A percentile compares a stretch with the other conserved stretches of the same genome.
These are phyloP conservation scores for Pseudognaphalium luteoalbum DNA, from an alignment of 129 eudicot genomes.

Conservation along the genomic window DNA sequence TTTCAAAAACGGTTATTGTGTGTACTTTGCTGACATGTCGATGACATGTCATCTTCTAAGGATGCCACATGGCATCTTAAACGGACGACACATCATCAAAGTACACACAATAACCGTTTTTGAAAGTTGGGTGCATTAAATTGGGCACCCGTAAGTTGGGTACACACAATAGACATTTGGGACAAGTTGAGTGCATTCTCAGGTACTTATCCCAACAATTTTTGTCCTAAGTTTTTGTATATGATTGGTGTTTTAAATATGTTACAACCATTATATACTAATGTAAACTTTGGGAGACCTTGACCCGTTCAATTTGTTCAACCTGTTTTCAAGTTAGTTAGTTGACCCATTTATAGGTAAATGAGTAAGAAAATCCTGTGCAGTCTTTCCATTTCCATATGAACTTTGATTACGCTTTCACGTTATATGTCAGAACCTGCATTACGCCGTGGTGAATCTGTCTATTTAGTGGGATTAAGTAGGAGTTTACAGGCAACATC, in stretches of 20 bases:
- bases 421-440: constrained; percentile 62
- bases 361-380: not conserved
- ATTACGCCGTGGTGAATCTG: constrained; percentile 84
- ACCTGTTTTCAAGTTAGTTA: not conserved
- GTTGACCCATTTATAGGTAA: not conserved
- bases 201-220: too few relatives aligned
- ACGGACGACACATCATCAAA: too few relatives aligned
- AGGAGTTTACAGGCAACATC: constrained; percentile 94
- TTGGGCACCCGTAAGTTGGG: too few relatives aligned
- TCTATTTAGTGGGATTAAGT: constrained; percentile 86
- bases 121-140: too few relatives aligned
- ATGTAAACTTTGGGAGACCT: not conserved
- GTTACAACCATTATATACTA: not conserved
- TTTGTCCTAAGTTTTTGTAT: not conserved
- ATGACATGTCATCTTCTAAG: too few relatives aligned
- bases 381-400: not conserved
- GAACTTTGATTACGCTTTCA: not conserved
- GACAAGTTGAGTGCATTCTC: too few relatives aligned
- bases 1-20: too few relatives aligned
- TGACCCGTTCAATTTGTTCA: not conserved
- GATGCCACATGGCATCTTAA: too few relatives aligned
- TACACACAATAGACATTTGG: too few relatives aligned
- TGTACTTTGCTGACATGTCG: too few relatives aligned
- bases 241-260: not conserved
- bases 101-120: too few relatives aligned